phyloP scores from a whole-genome alignment of 2,329 filamentous ascomycete species.

The Bipolaris zeicola region DNA sequence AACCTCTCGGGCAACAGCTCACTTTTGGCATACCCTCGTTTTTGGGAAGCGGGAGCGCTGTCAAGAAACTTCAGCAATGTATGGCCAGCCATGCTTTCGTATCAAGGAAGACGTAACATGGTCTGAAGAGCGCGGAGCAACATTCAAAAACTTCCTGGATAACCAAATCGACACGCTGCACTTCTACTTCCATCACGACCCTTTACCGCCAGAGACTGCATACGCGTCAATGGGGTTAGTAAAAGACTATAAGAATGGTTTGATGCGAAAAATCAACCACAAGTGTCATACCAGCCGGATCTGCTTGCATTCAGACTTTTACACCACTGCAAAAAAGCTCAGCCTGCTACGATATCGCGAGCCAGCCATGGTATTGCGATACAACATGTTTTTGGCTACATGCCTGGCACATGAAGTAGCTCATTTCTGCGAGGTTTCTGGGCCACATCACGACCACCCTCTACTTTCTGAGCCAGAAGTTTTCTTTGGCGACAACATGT shows the following conservation, averaged over 20 bases:
- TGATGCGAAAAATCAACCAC: constrained; percentile 42
- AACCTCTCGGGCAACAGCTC: constrained; percentile 44
- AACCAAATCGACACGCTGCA: constrained; percentile 46
- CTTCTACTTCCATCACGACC: constrained; percentile 47
- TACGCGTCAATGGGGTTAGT: constrained; percentile 49
- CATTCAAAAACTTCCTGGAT: constrained; percentile 40
- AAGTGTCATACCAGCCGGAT: constrained; percentile 48
- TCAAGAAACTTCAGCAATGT: constrained; percentile 35
- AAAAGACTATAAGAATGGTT: constrained; percentile 45
- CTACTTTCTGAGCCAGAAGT: constrained; percentile 45
- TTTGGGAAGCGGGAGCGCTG: constrained; percentile 45
- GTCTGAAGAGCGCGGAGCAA: constrained; percentile 37
- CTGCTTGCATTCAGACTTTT: constrained; percentile 49
- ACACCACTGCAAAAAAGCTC: constrained; percentile 48
- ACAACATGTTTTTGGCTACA: constrained; percentile 49
- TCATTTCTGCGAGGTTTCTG: constrained; percentile 49
- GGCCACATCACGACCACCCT: constrained; percentile 44
- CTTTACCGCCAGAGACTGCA: constrained; percentile 42
- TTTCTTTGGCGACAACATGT: constrained; percentile 49
- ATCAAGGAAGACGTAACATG: constrained; percentile 45
- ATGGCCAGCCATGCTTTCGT: constrained; percentile 43
- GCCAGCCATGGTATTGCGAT: constrained; percentile 49
- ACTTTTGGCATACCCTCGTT: constrained; percentile 48
- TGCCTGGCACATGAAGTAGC: constrained; percentile 49
- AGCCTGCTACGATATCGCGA: constrained; percentile 46